phyloP scores from a whole-genome alignment of 2,329 filamentous ascomycete genomes.

The Neonectria ditissima region DNA sequence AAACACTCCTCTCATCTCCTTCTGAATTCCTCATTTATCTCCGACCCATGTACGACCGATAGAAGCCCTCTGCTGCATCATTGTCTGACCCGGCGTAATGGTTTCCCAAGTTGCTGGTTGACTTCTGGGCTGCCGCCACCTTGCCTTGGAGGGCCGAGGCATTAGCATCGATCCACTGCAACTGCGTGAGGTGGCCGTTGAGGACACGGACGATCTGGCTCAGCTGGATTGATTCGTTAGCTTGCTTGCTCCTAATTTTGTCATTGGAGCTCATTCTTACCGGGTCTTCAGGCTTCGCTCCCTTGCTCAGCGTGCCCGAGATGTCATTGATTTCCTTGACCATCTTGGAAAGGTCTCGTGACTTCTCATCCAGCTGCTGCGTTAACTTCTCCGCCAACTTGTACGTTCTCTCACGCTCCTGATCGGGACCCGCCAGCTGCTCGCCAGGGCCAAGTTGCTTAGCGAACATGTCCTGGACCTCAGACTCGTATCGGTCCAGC shows the following conservation, averaged over 20 bases:
- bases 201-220: constrained; percentile 96
- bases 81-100: constrained; percentile 71
- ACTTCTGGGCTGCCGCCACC: constrained; percentile 84
- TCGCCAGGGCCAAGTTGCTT: constrained; percentile 82
- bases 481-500: constrained; percentile 90
- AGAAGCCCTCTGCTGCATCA: constrained; percentile 88
- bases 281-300: constrained; percentile 86
- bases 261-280: constrained; percentile 64
- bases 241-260: constrained; percentile 22
- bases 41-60: constrained; percentile 85
- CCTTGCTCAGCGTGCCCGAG: constrained; percentile 89
- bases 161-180: constrained; percentile 93
- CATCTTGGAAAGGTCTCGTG: constrained; percentile 92
- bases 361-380: constrained; percentile 92
- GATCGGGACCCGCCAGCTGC: constrained; percentile 86
- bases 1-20: constrained; percentile 14
- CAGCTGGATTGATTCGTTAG: constrained; percentile 66
- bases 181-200: constrained; percentile 89
- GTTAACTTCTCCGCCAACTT: constrained; percentile 94
- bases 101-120: constrained; percentile 71
- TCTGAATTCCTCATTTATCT: constrained; percentile 58
- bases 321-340: constrained; percentile 98
- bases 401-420: constrained; percentile 95
- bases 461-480: constrained; percentile 89
- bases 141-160: constrained; percentile 84